Base-by-base conservation (phyloP, 116 monocot species). In the Dioscorea cayenensis region DNA sequence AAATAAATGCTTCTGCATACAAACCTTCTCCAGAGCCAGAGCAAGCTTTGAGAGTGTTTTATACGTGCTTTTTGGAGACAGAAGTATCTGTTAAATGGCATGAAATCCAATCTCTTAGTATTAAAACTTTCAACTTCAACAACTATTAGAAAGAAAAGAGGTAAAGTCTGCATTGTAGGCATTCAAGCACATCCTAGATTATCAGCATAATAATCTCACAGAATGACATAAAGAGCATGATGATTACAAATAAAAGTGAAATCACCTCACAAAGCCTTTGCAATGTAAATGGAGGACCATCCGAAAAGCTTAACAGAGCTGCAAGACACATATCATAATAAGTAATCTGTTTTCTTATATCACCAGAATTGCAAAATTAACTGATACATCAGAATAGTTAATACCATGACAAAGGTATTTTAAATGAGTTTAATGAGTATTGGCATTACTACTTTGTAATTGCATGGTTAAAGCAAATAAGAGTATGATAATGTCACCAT, bases 271-370 rank as follows among this genome's bases (percentile, higher is more conserved):
- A 96, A 9, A 96, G 71, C 66, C 96, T 90, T 71, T 96, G 96
- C 75, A 96, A 72, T 48, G 96, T 96, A 73, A 96, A 96, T 75
- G 96, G 96, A 81, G 96, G 96, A 51, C 96, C 96, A 65, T 96
- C 96, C 18, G 66, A 73, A 81, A 96, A 96, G 72, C 79, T 81
- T 69, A 83, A 66, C 66, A 96, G 92, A 70, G 85, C 96, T 96
- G 84, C 81, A 80, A 85, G 51, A 72, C 17, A 80, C 21, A 82
- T 7, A 49, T 8, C 37, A 20, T 38, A 12, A 20, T 22, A 12
- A 50, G 37, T 55, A 55, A 55, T n/a, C 43, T 6, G 5, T 43
- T 43, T 43, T 12, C 43, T 43, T 43, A 7, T 43, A 43, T 43
- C 7, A 43, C 8, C 1, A 32, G 4, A 19, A 55, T 55, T 55